phyloP scores from a whole-genome alignment of 768 basidiomycete species.

The Clitopilus passeckerianus region DNA sequence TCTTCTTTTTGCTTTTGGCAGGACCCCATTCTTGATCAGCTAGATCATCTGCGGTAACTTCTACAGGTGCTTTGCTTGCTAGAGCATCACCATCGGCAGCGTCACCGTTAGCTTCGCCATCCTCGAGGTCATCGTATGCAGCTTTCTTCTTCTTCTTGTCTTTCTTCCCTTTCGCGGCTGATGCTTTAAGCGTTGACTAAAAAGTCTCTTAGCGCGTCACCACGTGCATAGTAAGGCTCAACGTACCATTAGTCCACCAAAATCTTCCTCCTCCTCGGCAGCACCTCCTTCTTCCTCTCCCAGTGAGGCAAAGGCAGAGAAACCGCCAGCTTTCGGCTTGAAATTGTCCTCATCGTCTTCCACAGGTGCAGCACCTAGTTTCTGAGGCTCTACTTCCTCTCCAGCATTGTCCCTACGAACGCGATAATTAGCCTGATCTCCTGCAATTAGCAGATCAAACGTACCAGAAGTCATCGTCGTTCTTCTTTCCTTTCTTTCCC shows the following conservation, averaged over 20 bases:
- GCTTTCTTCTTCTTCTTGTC: conserved; percentile 57
- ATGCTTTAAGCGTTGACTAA: conserved; percentile 64
- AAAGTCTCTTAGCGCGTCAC: background rate
- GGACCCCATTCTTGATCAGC: conserved; percentile 72
- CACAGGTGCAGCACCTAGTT: conserved; percentile 30
- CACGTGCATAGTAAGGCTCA: background rate
- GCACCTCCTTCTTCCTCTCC: conserved; percentile 35
- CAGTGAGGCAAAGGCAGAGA: conserved; percentile 50
- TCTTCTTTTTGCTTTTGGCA: conserved; percentile 59
- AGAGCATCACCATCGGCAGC: conserved; percentile 19
- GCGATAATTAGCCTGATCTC: conserved; percentile 13
- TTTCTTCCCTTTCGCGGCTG: conserved; percentile 42
- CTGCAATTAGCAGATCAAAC: conserved; percentile 13
- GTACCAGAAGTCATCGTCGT: conserved; percentile 83
- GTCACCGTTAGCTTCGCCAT: conserved; percentile 19
- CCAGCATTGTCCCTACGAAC: conserved; percentile 58
- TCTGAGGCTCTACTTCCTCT: conserved; percentile 45
- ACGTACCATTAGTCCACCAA: conserved; percentile 73
- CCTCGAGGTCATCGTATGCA: conserved; percentile 31
- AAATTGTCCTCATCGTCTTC: conserved; percentile 29
- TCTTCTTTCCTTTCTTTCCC: conserved; percentile 84
- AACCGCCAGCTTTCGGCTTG: conserved; percentile 25
- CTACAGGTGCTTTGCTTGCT: conserved; percentile 36
- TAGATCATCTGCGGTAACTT: conserved; percentile 65
- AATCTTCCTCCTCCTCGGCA: conserved; percentile 59